Evolutionary conservation across 108 stramenopile species (phyloP).

Genomic region (Skeletonema menzelii): DNA sequence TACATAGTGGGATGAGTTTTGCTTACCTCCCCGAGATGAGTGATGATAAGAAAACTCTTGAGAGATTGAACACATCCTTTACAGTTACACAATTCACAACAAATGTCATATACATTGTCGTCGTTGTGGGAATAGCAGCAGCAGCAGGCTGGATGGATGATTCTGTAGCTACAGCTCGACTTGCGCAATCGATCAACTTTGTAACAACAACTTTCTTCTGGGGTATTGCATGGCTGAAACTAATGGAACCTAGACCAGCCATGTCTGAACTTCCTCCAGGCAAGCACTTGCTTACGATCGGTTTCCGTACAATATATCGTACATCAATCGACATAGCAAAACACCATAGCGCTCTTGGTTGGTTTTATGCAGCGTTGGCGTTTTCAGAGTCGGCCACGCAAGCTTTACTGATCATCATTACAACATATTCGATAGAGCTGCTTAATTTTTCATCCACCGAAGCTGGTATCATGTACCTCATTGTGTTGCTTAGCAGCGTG

Average conservation of each 20-base stretch:
- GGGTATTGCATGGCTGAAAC: constrained; percentile 47
- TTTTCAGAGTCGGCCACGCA: constrained; percentile 35
- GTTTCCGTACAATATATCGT: constrained; percentile 23
- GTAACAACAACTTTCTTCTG: constrained; percentile 31
- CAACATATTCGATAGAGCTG: constrained; percentile 40
- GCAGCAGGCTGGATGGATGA: constrained; percentile 34
- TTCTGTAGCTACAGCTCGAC: constrained; percentile 43
- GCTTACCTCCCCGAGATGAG: constrained; percentile 84
- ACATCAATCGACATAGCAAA: constrained; percentile 16
- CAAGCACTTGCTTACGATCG: constrained; percentile 8
- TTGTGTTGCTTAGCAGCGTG: constrained; percentile 18
- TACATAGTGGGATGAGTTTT: constrained; percentile 61
- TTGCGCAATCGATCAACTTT: constrained; percentile 51
- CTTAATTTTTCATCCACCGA: constrained; percentile 22
- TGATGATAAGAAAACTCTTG: constrained; percentile 48
- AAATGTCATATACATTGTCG: constrained; percentile 53
- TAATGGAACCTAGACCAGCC: constrained; percentile 52
- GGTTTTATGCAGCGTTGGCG: constrained; percentile 31
- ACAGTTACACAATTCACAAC: constrained; percentile 55
- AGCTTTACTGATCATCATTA: constrained; percentile 32
- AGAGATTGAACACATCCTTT: constrained; percentile 57
- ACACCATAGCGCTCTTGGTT: constrained; percentile 19
- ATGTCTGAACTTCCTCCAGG: constrained; percentile 43
- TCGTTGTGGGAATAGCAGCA: constrained; percentile 42
- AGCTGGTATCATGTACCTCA: constrained; percentile 24